phyloP scores from a whole-genome alignment of 2,329 filamentous ascomycete species.

The Scedosporium apiospermum region DNA sequence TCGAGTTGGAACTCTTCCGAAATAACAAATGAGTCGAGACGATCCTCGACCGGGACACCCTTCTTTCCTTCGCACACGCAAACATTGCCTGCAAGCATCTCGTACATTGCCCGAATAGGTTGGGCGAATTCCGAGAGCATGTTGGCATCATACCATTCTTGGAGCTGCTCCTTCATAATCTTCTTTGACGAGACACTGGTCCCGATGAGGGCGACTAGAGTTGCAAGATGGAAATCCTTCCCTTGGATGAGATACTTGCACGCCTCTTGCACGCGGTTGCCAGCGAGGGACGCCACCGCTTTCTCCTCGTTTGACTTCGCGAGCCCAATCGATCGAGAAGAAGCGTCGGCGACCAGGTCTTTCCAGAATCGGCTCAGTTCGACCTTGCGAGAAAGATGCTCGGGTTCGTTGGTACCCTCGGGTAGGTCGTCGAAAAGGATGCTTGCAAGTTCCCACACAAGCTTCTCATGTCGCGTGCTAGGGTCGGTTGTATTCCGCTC shows the following conservation, averaged over 20 bases:
- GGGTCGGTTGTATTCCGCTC: slow-evolving; percentile 30
- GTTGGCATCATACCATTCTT: slow-evolving; percentile 74
- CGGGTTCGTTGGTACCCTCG: slow-evolving; percentile 28
- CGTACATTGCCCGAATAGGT: slow-evolving; percentile 77
- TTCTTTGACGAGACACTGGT: slow-evolving; percentile 58
- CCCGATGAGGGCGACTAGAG: slow-evolving; percentile 74
- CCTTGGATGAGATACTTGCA: slow-evolving; percentile 69
- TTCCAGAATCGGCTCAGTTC: slow-evolving; percentile 60
- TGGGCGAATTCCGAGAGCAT: slow-evolving; percentile 82
- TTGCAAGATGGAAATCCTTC: slow-evolving; percentile 75
- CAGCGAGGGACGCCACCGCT: slow-evolving; percentile 70
- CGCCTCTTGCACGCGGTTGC: slow-evolving; percentile 70
- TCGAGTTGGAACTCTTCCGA: slow-evolving; percentile 76
- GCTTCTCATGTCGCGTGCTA: slow-evolving; percentile 53
- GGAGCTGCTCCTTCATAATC: slow-evolving; percentile 71
- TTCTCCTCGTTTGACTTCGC: slow-evolving; percentile 67
- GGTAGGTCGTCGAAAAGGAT: slow-evolving; percentile 73
- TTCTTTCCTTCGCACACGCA: slow-evolving; percentile 72
- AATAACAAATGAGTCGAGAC: slow-evolving; percentile 69
- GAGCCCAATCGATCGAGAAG: slow-evolving; percentile 43
- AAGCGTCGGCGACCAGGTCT: slow-evolving; percentile 52
- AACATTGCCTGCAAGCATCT: slow-evolving; percentile 81
- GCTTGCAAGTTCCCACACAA: slow-evolving; percentile 77
- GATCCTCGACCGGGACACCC: slow-evolving; percentile 66
- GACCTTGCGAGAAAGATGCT: slow-evolving; percentile 41